Base-by-base conservation (phyloP, 2,329 filamentous ascomycete genomes). In the Aureobasidium melanogenum region DNA sequence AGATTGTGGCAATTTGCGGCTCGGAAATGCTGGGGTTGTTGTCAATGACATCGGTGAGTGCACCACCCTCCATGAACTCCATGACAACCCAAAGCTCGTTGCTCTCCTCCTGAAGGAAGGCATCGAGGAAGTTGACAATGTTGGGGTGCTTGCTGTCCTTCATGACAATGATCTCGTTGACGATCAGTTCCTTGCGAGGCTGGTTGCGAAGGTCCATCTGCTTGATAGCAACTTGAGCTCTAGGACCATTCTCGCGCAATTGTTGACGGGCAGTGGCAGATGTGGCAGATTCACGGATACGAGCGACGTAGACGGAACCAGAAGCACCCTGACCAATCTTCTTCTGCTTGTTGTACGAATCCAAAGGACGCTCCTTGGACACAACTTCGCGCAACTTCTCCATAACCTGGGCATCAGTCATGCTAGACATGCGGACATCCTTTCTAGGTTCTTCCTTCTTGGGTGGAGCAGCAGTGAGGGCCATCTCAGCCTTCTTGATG, bases 121-220 rank as follows among this genome's bases (percentile, higher is more conserved):
- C 92, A 69, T 99, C 94, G 36, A 99, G 79, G 78, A 96, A 99
- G 77, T 99, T 99, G 76, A 99, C 94, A 79, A 99, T 99, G 76
- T 99, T 99, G 64, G 88, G 87, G 75, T 99, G 94, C 73, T 92
- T 89, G 80, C 91, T 96, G 77, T 99, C 94, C 79, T 97, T 97
- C 94, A 99, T 99, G 63, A 99, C 94, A 79, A 99, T 95, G 71
- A 99, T 99, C 72, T 99, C 94, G 74, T 99, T 99, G 58, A 99
- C 94, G 71, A 99, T 99, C 70, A 99, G 79, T 76, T 99, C 94
- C 80, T 99, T 99, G 63, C 94, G 84, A 51, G 94, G 94, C 75
- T 99, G 94, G 72, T 96, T 94, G 55, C 93, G 91, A 61, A 99
- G 84, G 77, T 99, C 94, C 94, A 99, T 99, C 78, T 99, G 94